phyloP scores from a whole-genome alignment of 768 basidiomycete genomes.

The Suillus ampliporus region DNA sequence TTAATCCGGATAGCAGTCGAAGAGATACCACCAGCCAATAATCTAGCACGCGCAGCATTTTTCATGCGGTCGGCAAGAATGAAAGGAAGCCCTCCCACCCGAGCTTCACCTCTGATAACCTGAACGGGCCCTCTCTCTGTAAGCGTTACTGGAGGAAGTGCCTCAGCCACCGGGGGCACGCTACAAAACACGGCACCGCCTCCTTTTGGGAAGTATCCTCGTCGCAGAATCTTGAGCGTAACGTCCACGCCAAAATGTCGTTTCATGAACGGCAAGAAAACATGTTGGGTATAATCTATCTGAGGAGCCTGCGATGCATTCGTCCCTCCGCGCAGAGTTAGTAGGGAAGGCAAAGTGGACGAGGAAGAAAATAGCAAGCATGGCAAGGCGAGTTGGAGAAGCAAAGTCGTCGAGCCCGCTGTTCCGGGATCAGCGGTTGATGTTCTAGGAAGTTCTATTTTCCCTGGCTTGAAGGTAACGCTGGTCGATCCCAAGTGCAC shows the following conservation, averaged over 20 bases:
- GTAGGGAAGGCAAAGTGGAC: conserved; percentile 42
- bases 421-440: conserved; percentile 57
- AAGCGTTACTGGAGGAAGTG: conserved; percentile 54
- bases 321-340: conserved; percentile 71
- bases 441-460: conserved; percentile 44
- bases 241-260: conserved; percentile 55
- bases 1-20: conserved; percentile 39
- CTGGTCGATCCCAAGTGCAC: conserved; percentile 56
- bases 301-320: conserved; percentile 77
- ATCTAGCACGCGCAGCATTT: conserved; percentile 51
- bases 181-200: conserved; percentile 64
- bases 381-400: conserved; percentile 75
- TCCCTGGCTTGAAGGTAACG: conserved; percentile 62
- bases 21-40: conserved; percentile 47
- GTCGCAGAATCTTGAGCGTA: conserved; percentile 52
- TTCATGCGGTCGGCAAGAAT: conserved; percentile 62
- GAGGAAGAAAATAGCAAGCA: conserved; percentile 62
- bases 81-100: conserved; percentile 68
- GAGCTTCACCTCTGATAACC: conserved; percentile 61
- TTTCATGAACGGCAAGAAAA: conserved; percentile 72
- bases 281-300: conserved; percentile 69
- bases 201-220: conserved; percentile 78
- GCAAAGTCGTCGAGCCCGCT: conserved; percentile 73
- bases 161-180: conserved; percentile 39
- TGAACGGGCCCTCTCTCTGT: conserved; percentile 61